These are phyloP conservation scores for Orbilia javanica DNA, from an alignment of 2,329 filamentous ascomycete species.

Conservation along the genomic window DNA sequence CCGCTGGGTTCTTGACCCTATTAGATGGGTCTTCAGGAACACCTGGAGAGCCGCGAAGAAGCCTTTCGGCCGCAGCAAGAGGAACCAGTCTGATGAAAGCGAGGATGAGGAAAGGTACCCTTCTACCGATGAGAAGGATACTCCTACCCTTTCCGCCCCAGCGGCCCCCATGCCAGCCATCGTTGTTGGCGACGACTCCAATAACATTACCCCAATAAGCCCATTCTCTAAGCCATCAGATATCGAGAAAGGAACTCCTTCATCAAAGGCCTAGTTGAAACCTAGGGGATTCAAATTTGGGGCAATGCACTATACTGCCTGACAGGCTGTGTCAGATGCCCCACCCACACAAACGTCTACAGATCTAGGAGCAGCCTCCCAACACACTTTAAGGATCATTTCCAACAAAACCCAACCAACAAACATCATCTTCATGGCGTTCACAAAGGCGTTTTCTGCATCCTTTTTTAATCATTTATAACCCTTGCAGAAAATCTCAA, in stretches of 20 bases:
- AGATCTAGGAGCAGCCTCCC: background rate
- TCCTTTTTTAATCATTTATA: background rate
- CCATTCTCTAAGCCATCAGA: conserved; percentile 51
- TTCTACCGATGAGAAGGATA: conserved; percentile 42
- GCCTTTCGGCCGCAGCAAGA: conserved; percentile 53
- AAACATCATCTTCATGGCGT: background rate
- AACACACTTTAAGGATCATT: conserved; percentile 28
- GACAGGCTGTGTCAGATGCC: conserved; percentile 29
- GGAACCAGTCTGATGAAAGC: conserved; percentile 29
- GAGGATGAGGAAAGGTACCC: conserved; percentile 19
- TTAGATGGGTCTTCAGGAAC: conserved; percentile 51
- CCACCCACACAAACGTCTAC: background rate
- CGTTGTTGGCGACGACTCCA: conserved; percentile 49
- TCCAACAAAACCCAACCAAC: conserved; percentile 9
- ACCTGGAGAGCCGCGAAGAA: conserved; percentile 55
- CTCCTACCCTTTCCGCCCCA: conserved; percentile 16
- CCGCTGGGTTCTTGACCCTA: conserved; percentile 50
- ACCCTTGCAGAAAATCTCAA: background rate
- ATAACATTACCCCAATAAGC: conserved; percentile 42
- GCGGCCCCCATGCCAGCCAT: conserved; percentile 40
- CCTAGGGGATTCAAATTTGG: background rate
- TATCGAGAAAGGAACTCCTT: conserved; percentile 37
- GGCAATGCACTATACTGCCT: background rate
- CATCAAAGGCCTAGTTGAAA: conserved; percentile 18
- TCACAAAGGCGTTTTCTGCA: conserved; percentile 7